Percentiles rank a stretch among this genome's conserved stretches.
phyloP scores from a whole-genome alignment of 768 basidiomycete species.

The Kockovaella imperatae region DNA sequence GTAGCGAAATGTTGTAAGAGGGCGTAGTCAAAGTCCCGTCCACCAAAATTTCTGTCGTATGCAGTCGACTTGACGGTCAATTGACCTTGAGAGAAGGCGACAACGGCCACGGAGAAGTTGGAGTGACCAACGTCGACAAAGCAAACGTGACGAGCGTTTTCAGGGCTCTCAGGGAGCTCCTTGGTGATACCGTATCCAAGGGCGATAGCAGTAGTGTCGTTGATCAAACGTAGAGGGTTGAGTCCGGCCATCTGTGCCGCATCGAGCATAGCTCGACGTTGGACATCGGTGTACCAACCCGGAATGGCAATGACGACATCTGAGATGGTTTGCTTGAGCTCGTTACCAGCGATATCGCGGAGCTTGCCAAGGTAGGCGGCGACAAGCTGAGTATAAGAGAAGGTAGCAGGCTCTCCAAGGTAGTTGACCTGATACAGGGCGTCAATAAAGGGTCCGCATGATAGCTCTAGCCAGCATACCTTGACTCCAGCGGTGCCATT shows the following conservation, averaged over 20 bases:
- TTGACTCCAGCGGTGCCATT: conserved; percentile 74
- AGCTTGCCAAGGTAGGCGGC: conserved; percentile 85
- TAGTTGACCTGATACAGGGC: conserved; percentile 64
- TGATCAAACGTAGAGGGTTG: conserved; percentile 87
- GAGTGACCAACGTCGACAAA: conserved; percentile 97
- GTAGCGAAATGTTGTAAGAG: conserved; percentile 79
- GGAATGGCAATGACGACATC: conserved; percentile 96
- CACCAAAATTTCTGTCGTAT: conserved; percentile 88
- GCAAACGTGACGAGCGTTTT: conserved; percentile 74
- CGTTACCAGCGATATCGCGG: conserved; percentile 72
- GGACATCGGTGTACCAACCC: conserved; percentile 91
- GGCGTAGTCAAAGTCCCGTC: conserved; percentile 89
- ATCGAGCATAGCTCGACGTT: conserved; percentile 80
- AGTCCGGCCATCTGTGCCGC: conserved; percentile 83
- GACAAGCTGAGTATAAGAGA: conserved; percentile 85
- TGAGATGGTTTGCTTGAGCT: conserved; percentile 76
- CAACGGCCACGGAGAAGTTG: conserved; percentile 72
- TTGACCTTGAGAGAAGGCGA: conserved; percentile 90
- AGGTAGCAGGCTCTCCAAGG: conserved; percentile 67
- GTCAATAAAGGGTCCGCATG: background rate
- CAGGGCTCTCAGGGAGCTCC: conserved; percentile 75
- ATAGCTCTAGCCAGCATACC: conserved; percentile 50
- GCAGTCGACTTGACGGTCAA: conserved; percentile 78
- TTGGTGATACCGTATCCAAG: conserved; percentile 99
- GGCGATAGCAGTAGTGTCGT: conserved; percentile 91